Base-by-base conservation (phyloP, 2,329 filamentous ascomycete genomes). In the Fusarium sp. region DNA sequence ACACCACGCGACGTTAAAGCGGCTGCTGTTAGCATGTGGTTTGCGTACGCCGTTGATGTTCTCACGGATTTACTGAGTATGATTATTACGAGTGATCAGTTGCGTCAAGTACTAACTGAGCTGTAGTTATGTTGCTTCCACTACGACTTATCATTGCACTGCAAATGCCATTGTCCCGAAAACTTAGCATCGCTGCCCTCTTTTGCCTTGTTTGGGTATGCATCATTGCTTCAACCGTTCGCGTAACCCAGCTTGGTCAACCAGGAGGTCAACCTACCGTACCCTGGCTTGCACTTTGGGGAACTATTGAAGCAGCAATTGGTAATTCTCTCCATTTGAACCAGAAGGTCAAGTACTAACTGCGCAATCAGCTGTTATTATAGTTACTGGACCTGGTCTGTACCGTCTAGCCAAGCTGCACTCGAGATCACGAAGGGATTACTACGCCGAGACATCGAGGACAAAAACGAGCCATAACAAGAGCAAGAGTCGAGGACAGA, bases 231-330 rank as follows among this genome's bases (percentile, higher is more conserved):
- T 39, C 15, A 7, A 40, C 11, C 20, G 22, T 56, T 31, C 18
- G 10, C 7, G 52, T 36, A 7, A 28, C 51, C 6, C 38, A 54
- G 13, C 8, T 54, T 33, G 40, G 39, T 14, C 26, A 33, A 7
- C 18, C 13, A 14, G 40, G 20, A 18, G 51, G 31, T 17, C 11
- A 44, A 13, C 28, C 51, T 5, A 34, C 28, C 6, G 39, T 54
- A 20, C 51, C 40, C 28, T 54, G 51, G 40, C 31, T 54, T 17
- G 39, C 51, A 8, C 28, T 54, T 5, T 44, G 51, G 51, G 51
- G 40, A 5, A 38, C 39, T 3, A 38, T 44, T n/a, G 51, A 45
- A 36, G 40, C 31, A 20, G 40, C 51, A 6, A 38, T 36, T 3
- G 39, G 40, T 54, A 34, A 34, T 39, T 18, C 5, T 11, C 43